Evolutionary conservation across 2,329 filamentous ascomycete species (phyloP).

Genomic region (Tolypocladium endophyticum): DNA sequence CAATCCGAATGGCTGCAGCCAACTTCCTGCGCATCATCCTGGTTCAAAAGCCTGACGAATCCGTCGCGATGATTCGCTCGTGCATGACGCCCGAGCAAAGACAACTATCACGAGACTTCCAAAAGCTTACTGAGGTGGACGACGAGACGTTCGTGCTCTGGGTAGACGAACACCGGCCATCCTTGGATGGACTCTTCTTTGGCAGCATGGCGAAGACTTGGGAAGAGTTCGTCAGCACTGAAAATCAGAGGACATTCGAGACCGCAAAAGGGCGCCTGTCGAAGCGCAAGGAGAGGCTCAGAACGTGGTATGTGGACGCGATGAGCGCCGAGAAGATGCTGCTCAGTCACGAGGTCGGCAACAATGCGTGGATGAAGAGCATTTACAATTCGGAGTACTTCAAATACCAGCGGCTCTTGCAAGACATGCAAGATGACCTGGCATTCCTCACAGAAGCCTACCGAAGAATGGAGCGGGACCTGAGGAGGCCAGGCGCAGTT

Average conservation of each 20-base stretch:
- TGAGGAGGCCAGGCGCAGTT: slow-evolving; percentile 71
- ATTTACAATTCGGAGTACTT: slow-evolving; percentile 87
- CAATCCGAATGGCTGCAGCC: slow-evolving; percentile 65
- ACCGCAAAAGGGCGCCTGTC: slow-evolving; percentile 58
- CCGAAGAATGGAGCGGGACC: slow-evolving; percentile 65
- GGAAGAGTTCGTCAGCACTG: slow-evolving; percentile 75
- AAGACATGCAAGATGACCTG: slow-evolving; percentile 89
- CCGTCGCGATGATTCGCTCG: slow-evolving; percentile 61
- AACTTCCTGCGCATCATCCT: slow-evolving; percentile 86
- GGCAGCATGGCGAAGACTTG: slow-evolving; percentile 70
- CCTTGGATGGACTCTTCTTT: slow-evolving; percentile 75
- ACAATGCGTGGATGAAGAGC: slow-evolving; percentile 87
- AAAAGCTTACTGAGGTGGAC: slow-evolving; percentile 76
- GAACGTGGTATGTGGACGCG: slow-evolving; percentile 66
- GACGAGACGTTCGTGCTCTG: slow-evolving; percentile 80
- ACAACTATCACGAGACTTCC: slow-evolving; percentile 64
- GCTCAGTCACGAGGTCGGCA: slow-evolving; percentile 74
- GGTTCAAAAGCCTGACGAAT: slow-evolving; percentile 84
- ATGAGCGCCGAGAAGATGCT: slow-evolving; percentile 59
- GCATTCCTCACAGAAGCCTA: slow-evolving; percentile 67
- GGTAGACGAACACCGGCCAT: slow-evolving; percentile 72
- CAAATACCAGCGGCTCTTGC: slow-evolving; percentile 78
- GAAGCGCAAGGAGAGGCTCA: slow-evolving; percentile 74
- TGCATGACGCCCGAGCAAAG: slow-evolving; percentile 61
- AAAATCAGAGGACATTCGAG: slow-evolving; percentile 73